Evolutionary conservation across 2,329 filamentous ascomycete species (phyloP), one percentile per base, ranked within the genome.

Genomic region (Aspergillus sp.): DNA sequence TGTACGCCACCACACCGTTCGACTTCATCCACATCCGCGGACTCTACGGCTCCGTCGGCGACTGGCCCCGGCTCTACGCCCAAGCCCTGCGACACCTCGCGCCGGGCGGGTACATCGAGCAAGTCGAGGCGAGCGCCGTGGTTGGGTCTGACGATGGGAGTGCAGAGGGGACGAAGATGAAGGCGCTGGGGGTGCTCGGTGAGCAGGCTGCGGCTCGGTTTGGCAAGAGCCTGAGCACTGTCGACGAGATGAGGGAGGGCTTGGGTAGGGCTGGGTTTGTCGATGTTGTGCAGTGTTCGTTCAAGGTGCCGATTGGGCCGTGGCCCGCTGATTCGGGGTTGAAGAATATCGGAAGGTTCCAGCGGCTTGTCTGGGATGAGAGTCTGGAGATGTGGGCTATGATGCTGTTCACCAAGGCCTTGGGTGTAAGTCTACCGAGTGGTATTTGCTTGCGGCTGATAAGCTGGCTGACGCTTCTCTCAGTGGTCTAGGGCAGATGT

Each of bases 381-480:
- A 22, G 19, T 22, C 5, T 22, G 19, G 19, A 22, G 19, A 22
- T 22, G 19, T 22, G 19, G 19, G 10, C 19, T 22, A 22, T 22
- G 19, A 22, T 22, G 19, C 19, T 22, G 5, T 22, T 5, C 6
- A 22, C 19, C 19, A 22, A 22, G 19, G 10, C 10, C 19, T 22
- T 22, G 19, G 19, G 19, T 22, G 19, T 22, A 22, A 22, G 19
- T 22, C 19, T 5, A 22, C 19, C 10, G 5, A n/a, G 3, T 22
- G 5, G 19, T 22, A 6, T 22, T 22, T 22, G 5, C 19, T 22
- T 22, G 19, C 10, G 19, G 19, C 6, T n/a, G 11, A 12, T 13
- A n/a, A n/a, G n/a, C n/a, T 30, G 29, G 15, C 15, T 35, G 24
- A 39, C 5, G 19, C 19, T 22, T 22, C 10, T 10, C 10, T n/a